Evolutionary conservation across 148 eudicot species (phyloP), one percentile per base, ranked within the genome.

Genomic region (Silene uniflora): DNA sequence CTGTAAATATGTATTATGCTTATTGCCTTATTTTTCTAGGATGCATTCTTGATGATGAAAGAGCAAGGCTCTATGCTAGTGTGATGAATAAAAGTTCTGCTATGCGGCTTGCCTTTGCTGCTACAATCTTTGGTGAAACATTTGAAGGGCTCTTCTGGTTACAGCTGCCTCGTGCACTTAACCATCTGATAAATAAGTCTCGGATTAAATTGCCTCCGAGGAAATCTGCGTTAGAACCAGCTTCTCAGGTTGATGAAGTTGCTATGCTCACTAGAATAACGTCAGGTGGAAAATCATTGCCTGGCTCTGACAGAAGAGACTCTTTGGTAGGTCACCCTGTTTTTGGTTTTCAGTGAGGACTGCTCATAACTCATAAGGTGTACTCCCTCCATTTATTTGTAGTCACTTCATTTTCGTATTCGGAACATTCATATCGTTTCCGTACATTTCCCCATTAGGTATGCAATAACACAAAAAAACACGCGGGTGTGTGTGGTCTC

Each of bases 121-220:
- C 99, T 81, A 96, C 93, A 73, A 78, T 91, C 49, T 95, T 95
- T 83, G 99, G 99, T 80, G 99, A 95, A 84, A 81, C 90, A 79
- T 83, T 85, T 82, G 99, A 95, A 79, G 96, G 96, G 35, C 86
- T 89, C 80, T 95, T 95, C 86, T 95, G 99, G 99, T 82, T 95
- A 75, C 93, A 92, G 80, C 78, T 95, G 78, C 99, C 97, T 56
- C 82, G 82, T 75, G 99, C 97, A 76, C 85, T 95, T 78, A 85
- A 85, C 71, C 89, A 95, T 83, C 76, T 90, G 79, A 81, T 95
- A 75, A 82, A 84, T 77, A 95, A 88, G 82, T 83, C 89, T 76
- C 83, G 82, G 25, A 86, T 85, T 63, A 95, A 89, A 84, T 81
- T 87, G 47, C 84, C 82, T 39, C 89, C 78, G 76, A 89, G 78